Conservation (phyloP, 2,329 filamentous ascomycete species). For the Neofusicoccum ribis region DNA sequence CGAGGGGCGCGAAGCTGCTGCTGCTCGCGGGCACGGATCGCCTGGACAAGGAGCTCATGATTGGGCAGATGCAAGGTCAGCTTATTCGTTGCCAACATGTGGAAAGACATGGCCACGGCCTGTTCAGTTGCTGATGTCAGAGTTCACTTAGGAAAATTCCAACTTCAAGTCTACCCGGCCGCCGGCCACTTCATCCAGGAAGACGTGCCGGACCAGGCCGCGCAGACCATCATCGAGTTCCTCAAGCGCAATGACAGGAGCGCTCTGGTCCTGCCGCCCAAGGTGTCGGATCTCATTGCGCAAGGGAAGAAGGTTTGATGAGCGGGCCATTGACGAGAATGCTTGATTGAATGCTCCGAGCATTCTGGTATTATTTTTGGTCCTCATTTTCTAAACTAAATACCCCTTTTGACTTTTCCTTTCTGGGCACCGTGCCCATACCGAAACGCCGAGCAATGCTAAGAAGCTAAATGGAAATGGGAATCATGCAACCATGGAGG, state of each 20-base stretch:
- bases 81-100: slow-evolving; percentile 19
- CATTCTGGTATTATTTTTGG: background rate
- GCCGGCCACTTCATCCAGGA: slow-evolving; percentile 97
- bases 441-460: slow-evolving; percentile 19
- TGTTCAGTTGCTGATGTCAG: background rate
- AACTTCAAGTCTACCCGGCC: slow-evolving; percentile 89
- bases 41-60: slow-evolving; percentile 87
- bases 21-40: slow-evolving; percentile 87
- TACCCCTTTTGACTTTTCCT: background rate
- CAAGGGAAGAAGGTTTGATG: slow-evolving; percentile 52
- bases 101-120: background rate
- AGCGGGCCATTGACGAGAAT: background rate
- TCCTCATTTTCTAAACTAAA: background rate
- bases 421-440: background rate
- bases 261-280: slow-evolving; percentile 82
- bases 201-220: slow-evolving; percentile 88
- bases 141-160: slow-evolving; percentile 74
- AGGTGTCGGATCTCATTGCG: slow-evolving; percentile 62
- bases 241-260: slow-evolving; percentile 87
- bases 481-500: slow-evolving; percentile 3
- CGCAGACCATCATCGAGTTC: slow-evolving; percentile 82
- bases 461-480: background rate
- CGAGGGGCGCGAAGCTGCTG: slow-evolving; percentile 79
- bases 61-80: slow-evolving; percentile 93
- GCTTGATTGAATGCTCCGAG: background rate